Conservation (phyloP, 345 rosid species). For the Viola odorata region DNA sequence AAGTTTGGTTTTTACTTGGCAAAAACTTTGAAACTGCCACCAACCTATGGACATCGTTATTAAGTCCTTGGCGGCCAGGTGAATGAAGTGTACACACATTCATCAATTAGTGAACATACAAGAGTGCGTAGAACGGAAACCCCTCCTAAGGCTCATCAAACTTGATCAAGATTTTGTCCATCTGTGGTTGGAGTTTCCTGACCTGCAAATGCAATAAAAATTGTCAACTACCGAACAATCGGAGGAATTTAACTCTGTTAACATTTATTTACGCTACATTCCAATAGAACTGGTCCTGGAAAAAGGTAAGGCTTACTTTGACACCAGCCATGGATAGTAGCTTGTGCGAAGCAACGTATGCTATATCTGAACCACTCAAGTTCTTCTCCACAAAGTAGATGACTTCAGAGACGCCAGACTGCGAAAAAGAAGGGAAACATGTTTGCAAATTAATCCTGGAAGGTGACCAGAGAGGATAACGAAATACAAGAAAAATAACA, state of each 20-base stretch:
- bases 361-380: conserved; percentile 38
- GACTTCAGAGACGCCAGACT: conserved; percentile 86
- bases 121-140: too few species aligned
- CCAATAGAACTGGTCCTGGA: neutral
- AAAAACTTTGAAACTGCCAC: too few species aligned
- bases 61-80: too few species aligned
- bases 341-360: conserved; percentile 72
- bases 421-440: conserved; percentile 24
- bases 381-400: conserved; percentile 78
- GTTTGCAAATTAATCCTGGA: neutral
- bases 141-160: conserved; percentile 40
- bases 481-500: neutral
- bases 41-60: too few species aligned
- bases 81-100: too few species aligned
- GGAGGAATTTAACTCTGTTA: neutral
- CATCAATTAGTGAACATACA: too few species aligned
- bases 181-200: conserved; percentile 72
- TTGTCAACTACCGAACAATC: neutral
- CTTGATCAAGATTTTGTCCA: conserved; percentile 54
- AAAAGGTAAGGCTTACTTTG: conserved; percentile 42
- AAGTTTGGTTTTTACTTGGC: too few species aligned
- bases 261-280: neutral
- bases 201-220: conserved; percentile 36
- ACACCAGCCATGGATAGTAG: conserved; percentile 81
- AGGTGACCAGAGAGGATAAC: neutral